These are phyloP conservation scores for Schizochytrium sp. DNA, from an alignment of 108 stramenopile species.

Conservation along the genomic window DNA sequence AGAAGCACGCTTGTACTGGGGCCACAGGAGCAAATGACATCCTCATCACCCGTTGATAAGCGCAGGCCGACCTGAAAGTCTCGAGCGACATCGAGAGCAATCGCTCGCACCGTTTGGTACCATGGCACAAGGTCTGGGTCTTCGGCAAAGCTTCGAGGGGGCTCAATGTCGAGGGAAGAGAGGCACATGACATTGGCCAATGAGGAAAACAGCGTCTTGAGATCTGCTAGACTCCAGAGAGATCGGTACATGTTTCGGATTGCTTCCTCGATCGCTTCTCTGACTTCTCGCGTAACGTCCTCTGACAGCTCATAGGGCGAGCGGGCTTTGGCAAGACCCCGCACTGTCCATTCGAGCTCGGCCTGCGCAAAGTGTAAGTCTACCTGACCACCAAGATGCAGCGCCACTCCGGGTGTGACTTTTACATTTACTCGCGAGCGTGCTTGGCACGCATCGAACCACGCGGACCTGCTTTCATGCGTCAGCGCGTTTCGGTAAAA, in stretches of 20 bases:
- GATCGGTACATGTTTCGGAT: neutral
- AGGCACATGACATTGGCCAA: neutral
- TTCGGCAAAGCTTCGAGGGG: neutral
- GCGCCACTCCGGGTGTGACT: neutral
- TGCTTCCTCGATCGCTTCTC: neutral
- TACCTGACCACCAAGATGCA: neutral
- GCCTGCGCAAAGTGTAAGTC: neutral
- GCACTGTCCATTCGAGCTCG: neutral
- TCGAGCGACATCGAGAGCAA: neutral
- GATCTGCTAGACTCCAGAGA: neutral
- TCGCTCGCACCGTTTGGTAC: neutral
- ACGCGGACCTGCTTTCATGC: neutral
- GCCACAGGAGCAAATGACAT: neutral
- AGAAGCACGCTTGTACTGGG: neutral
- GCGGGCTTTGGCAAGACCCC: neutral
- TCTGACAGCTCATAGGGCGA: neutral
- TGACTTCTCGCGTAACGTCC: neutral
- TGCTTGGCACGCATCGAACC: neutral
- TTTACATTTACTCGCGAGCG: neutral
- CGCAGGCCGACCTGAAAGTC: neutral
- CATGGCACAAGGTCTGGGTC: neutral
- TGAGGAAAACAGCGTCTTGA: neutral
- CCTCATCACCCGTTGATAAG: neutral
- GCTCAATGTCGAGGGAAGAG: neutral
- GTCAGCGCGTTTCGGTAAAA: neutral